phyloP scores from a whole-genome alignment of 2,329 filamentous ascomycete genomes.

The Ploettnerulaceae sp. region DNA sequence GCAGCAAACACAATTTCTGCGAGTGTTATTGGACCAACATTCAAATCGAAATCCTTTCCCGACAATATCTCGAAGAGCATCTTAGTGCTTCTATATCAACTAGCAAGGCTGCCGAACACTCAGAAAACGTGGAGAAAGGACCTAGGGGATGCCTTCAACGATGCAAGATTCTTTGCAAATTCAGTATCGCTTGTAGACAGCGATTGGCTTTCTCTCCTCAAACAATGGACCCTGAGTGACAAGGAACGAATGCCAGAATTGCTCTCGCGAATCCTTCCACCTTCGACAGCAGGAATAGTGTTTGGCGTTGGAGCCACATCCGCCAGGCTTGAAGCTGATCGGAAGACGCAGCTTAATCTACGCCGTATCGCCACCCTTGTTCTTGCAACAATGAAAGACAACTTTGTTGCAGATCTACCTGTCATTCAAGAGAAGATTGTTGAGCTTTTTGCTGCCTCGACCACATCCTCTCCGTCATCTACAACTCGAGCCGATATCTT shows the following conservation, averaged over 20 bases:
- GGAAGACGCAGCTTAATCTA: slow-evolving; percentile 85
- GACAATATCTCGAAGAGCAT: slow-evolving; percentile 71
- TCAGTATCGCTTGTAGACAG: slow-evolving; percentile 58
- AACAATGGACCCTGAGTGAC: slow-evolving; percentile 79
- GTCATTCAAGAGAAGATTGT: slow-evolving; percentile 76
- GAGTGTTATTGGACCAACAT: slow-evolving; percentile 73
- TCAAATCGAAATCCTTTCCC: slow-evolving; percentile 82
- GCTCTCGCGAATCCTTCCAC: slow-evolving; percentile 70
- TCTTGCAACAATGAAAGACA: slow-evolving; percentile 70
- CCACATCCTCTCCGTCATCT: slow-evolving; percentile 87
- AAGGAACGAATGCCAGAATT: slow-evolving; percentile 85
- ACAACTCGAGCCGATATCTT: slow-evolving; percentile 85
- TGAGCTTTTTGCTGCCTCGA: slow-evolving; percentile 77
- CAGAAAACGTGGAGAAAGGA: slow-evolving; percentile 94
- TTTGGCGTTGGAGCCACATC: slow-evolving; percentile 97
- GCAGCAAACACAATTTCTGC: slow-evolving; percentile 78
- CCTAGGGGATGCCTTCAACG: slow-evolving; percentile 85
- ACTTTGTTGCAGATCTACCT: slow-evolving; percentile 71
- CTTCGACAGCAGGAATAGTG: slow-evolving; percentile 90
- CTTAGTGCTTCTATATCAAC: slow-evolving; percentile 68
- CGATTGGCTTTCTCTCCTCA: slow-evolving; percentile 78
- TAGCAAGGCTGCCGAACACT: slow-evolving; percentile 71
- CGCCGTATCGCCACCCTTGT: slow-evolving; percentile 76
- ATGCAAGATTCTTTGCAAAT: slow-evolving; percentile 77
- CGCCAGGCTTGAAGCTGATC: slow-evolving; percentile 89